Conservation (phyloP, 2,329 filamentous ascomycete species). For the Magnaporthiopsis rhizophila region DNA sequence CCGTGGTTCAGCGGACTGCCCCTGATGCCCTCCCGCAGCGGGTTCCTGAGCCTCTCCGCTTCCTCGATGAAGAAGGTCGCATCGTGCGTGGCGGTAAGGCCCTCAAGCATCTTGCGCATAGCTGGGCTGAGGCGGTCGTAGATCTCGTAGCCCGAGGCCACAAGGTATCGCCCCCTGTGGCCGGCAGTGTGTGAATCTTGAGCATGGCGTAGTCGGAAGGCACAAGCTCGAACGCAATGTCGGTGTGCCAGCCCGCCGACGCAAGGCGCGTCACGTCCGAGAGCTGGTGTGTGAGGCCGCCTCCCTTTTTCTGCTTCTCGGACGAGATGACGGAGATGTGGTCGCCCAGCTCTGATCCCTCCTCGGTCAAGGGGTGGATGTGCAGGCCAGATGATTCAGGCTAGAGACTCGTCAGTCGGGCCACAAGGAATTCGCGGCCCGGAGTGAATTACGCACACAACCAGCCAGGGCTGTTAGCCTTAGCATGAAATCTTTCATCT, state of each 20-base stretch:
- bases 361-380: constrained; percentile 34
- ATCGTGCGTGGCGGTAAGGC: constrained; percentile 24
- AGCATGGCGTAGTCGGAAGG: constrained; percentile 39
- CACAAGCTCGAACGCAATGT: constrained; percentile 39
- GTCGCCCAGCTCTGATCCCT: constrained; percentile 18
- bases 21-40: constrained; percentile 24
- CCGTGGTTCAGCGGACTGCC: constrained; percentile 53
- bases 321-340: constrained; percentile 42
- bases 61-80: constrained; percentile 42
- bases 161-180: constrained; percentile 34
- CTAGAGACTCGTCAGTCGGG: constrained; percentile 16
- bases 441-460: constrained; percentile 20
- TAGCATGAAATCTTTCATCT: constrained; percentile 37
- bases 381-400: constrained; percentile 42
- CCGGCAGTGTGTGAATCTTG: constrained; percentile 32
- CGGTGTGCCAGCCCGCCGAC: constrained; percentile 36
- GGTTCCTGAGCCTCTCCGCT: constrained; percentile 35
- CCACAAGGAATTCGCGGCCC: constrained; percentile 12
- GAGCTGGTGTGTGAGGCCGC: constrained; percentile 10
- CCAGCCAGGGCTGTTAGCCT: constrained; percentile 34
- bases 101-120: constrained; percentile 18
- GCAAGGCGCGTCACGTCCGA: constrained; percentile 14
- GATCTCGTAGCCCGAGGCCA: constrained; percentile 33
- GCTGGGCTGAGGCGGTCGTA: constrained; percentile 28
- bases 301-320: constrained; percentile 19